Percentiles rank a stretch among this genome's conserved stretches.
Conservation (phyloP, 768 basidiomycete genomes). For the Pleurotus tuber-regium region DNA sequence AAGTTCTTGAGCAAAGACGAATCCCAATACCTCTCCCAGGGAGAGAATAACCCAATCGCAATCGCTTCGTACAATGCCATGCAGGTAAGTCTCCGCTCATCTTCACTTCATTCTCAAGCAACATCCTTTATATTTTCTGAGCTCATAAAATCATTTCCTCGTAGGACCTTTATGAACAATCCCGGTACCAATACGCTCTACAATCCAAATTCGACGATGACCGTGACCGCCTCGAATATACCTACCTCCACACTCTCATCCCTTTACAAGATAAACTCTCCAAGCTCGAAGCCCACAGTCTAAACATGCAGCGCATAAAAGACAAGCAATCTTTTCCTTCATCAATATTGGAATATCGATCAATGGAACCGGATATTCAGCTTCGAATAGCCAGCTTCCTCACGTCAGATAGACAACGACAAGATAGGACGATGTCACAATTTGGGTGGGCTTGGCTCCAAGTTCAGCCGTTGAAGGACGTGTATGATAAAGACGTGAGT, state of each 20-base stretch:
- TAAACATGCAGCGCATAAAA: constrained; percentile 21
- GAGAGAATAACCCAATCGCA: constrained; percentile 19
- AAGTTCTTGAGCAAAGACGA: constrained; percentile 32
- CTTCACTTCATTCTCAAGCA: not conserved
- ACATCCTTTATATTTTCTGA: too few relatives aligned
- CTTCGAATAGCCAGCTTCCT: constrained; percentile 52
- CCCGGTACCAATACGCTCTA: constrained; percentile 16
- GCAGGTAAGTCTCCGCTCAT: not conserved
- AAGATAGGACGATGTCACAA: constrained; percentile 46
- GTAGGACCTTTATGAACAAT: constrained; percentile 25
- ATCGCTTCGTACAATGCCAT: constrained; percentile 21
- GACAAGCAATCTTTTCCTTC: constrained; percentile 31
- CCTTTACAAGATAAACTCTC: constrained; percentile 18
- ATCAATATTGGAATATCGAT: constrained; percentile 30
- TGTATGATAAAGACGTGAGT: constrained; percentile 42
- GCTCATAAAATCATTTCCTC: not conserved
- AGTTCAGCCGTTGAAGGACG: constrained; percentile 38
- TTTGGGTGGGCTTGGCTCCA: constrained; percentile 54
- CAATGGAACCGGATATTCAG: constrained; percentile 38
- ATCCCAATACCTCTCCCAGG: constrained; percentile 15
- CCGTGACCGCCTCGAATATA: constrained; percentile 26
- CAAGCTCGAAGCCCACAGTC: constrained; percentile 19
- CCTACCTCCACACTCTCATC: constrained; percentile 25
- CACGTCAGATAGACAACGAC: constrained; percentile 21
- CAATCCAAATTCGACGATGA: constrained; percentile 28